A percentile compares a stretch with the other conserved stretches of the same genome.
Evolutionary conservation across 805 yeast species (phyloP).

Genomic region (Yamadazyma takamatsuzukensis): DNA sequence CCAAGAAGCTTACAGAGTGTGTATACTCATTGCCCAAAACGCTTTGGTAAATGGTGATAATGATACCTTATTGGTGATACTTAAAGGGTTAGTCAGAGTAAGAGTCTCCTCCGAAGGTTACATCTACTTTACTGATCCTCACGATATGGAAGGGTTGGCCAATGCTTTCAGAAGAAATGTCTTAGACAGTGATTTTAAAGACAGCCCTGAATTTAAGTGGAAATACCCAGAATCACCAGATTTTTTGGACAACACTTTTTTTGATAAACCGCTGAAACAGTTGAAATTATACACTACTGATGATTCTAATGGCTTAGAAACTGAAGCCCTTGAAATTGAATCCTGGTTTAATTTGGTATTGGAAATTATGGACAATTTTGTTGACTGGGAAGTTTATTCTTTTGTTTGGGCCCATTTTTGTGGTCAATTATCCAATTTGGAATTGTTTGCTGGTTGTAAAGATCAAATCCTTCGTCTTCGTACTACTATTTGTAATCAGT

Average conservation of each 20-base stretch:
- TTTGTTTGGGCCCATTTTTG: conserved; percentile 65
- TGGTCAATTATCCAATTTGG: conserved; percentile 60
- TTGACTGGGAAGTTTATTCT: conserved; percentile 71
- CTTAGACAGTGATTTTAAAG: conserved; percentile 20
- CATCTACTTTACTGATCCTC: conserved; percentile 49
- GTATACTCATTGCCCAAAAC: conserved; percentile 33
- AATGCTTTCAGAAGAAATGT: conserved; percentile 53
- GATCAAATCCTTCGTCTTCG: conserved; percentile 40
- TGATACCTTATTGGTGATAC: conserved; percentile 41
- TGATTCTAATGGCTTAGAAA: conserved; percentile 12
- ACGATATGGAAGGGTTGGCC: conserved; percentile 65
- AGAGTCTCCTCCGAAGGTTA: conserved; percentile 44
- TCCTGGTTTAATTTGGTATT: conserved; percentile 51
- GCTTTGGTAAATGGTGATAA: conserved; percentile 32
- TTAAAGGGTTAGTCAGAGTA: conserved; percentile 52
- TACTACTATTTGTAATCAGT: conserved; percentile 54
- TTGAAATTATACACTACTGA: conserved; percentile 18
- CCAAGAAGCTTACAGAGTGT: conserved; percentile 21
- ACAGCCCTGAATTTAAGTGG: conserved; percentile 41
- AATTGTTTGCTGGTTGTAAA: conserved; percentile 42
- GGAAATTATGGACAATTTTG: conserved; percentile 47
- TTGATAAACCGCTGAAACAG: conserved; percentile 37
- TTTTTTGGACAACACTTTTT: conserved; percentile 44
- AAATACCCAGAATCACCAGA: conserved; percentile 53
- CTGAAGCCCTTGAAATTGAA: conserved; percentile 37